Base-by-base conservation (phyloP, 140 eudicot species). In the Ambrosia hybrid region DNA sequence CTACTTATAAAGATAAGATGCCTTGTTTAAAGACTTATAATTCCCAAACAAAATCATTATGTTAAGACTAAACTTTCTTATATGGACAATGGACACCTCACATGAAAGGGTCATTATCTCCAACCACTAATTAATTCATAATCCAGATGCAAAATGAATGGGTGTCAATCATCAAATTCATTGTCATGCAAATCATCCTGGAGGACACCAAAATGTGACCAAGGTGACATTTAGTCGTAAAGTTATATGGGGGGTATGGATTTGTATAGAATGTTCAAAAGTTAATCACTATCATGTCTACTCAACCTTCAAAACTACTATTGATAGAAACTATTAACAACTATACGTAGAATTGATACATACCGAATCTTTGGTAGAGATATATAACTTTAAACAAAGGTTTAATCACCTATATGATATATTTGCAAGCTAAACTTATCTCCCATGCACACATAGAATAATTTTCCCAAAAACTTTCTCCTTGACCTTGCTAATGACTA, bases 101-200 rank as follows among this genome's bases (percentile, higher is more conserved):
- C 78, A 51, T 73, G 78, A 73, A 33, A 37, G 51, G 4, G 51
- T 73, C 70, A 52, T 21, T 73, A 49, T 73, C 61, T 61, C 37
- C 39, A 61, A 34, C 43, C 70, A 73, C 67, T 61, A 55, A 73
- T 51, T 49, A 53, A 43, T 62, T 62, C 63, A 62, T 36, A n/a
- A 49, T 51, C 36, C 36, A 73, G 5, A 62, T 7, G n/a, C 56
- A 41, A 13, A 21, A 57, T 43, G 14, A 21, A 58, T 57, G 48
- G 68, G 5, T 64, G 69, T 39, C 38, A n/a, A 30, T 14, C 68
- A 41, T 46, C 8, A 46, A 13, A 72, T 72, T 59, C 48, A 60
- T 60, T 59, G 12, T 60, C 56, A 41, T 73, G 55, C 77, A 73
- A 59, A 38, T 34, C 55, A 9, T 34, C 55, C 34, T 57, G 15